phyloP scores from a whole-genome alignment of 805 yeast genomes.

The Candida anglica region DNA sequence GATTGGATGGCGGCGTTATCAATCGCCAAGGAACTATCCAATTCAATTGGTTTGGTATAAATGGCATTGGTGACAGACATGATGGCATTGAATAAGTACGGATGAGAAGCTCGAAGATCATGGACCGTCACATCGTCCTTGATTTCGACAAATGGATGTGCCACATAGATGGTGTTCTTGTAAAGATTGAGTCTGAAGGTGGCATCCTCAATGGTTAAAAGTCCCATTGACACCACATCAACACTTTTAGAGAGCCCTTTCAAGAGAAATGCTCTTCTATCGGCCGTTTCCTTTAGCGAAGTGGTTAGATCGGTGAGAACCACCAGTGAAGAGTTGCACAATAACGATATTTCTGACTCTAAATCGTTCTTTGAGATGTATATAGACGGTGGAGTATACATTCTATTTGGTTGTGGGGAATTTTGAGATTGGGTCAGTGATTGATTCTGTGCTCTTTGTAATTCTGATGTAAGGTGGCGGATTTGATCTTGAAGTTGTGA shows the following conservation, averaged over 20 bases:
- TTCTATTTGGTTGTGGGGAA: neutral
- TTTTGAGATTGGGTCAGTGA: neutral
- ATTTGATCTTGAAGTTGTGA: neutral
- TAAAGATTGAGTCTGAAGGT: constrained; percentile 48
- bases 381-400: constrained; percentile 12
- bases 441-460: neutral
- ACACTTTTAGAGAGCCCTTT: constrained; percentile 16
- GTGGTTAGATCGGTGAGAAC: constrained; percentile 42
- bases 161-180: constrained; percentile 39
- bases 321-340: constrained; percentile 26
- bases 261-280: constrained; percentile 32
- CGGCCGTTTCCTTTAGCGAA: constrained; percentile 43
- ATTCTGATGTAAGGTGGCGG: constrained; percentile 1
- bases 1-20: constrained; percentile 52
- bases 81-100: constrained; percentile 60
- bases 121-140: constrained; percentile 42
- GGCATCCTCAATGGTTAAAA: constrained; percentile 60
- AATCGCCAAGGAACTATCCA: constrained; percentile 42
- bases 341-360: constrained; percentile 37
- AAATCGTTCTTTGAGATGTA: constrained; percentile 31
- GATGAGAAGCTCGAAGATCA: constrained; percentile 47
- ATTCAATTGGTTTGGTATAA: constrained; percentile 24
- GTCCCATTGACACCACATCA: constrained; percentile 56
- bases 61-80: constrained; percentile 57
- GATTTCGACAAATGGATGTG: constrained; percentile 57